Base-by-base conservation (phyloP, 768 basidiomycete species). In the Boletales sp. region DNA sequence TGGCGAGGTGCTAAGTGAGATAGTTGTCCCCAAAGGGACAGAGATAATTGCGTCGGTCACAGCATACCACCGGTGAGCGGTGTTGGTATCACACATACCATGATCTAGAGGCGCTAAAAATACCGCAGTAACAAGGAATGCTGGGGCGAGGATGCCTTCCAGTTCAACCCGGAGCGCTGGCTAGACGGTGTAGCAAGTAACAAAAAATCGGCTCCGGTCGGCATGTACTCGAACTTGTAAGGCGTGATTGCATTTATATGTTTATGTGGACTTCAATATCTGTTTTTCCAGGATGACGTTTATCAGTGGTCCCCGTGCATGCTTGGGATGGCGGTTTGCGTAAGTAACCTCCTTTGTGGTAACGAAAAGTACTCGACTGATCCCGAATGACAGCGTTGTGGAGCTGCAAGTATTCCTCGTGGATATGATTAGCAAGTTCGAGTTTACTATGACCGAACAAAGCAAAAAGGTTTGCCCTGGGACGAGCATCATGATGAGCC, bases 331-430 rank as follows among this genome's bases (percentile, higher is more conserved):
- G 63, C 65, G 62, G 21, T 69, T 69, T 45, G 60, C 65, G 65
- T 69, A 33, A 42, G 60, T 49, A 17, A 11, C 8, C 10, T 47
- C 19, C 17, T 5, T 50, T 18, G 25, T 12, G 17, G 17, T 31
- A 19, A 28, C 9, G 13, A 19, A 44, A 43, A 42, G 43, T 40
- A 19, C 45, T 49, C 25, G 41, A 36, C 41, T n/a, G 30, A 54
- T 46, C 7, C 13, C 13, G 11, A 21, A 44, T 17, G 2, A 37
- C 56, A 72, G 70, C 5, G 57, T 82, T 0, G 59, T 74, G 37
- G 81, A 85, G 58, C 59, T 83, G 13, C 83, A 84, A 53, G 71
- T 74, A 0, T 81, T 85, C 64, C 57, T 84, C 17, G 72, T 78
- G 19, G 80, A 82, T 56, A 67, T 81, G 18, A 50, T 83, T 37